Evolutionary conservation across 2,329 filamentous ascomycete species (phyloP).

Genomic region (Hypoxylon sp.): DNA sequence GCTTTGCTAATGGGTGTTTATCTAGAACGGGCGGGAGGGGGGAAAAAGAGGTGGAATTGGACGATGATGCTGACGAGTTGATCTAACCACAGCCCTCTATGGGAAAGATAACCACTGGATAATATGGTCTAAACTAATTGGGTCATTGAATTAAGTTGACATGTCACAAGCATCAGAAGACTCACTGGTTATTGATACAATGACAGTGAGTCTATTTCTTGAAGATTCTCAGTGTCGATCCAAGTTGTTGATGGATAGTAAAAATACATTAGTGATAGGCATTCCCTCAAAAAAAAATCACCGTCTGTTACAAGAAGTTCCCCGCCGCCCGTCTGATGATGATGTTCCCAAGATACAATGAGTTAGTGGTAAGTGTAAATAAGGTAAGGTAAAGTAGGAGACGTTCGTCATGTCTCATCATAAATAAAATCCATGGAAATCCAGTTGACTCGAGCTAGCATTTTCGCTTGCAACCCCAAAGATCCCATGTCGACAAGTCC

Average conservation of each 20-base stretch:
- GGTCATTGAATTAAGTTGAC: not conserved
- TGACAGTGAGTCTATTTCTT: constrained; percentile 30
- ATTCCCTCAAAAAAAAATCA: constrained; percentile 17
- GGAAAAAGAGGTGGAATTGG: too few species aligned
- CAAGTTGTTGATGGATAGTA: constrained; percentile 11
- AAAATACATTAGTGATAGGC: constrained; percentile 33
- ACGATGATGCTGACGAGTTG: too few species aligned
- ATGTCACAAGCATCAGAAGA: constrained; percentile 21
- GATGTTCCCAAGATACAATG: constrained; percentile 17
- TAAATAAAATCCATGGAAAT: constrained; percentile 22
- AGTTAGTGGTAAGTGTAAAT: constrained; percentile 3
- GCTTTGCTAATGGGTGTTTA: not conserved
- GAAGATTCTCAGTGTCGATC: constrained; percentile 28
- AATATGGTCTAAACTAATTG: not conserved
- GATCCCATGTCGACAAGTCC: constrained; percentile 7
- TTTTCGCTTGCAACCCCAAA: constrained; percentile 6
- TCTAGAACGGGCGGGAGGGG: not conserved
- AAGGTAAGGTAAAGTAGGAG: constrained; percentile 31
- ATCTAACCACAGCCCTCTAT: too few species aligned
- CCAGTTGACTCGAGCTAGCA: constrained; percentile 15
- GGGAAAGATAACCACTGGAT: not conserved
- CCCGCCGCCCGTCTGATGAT: constrained; percentile 16
- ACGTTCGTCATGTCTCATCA: constrained; percentile 37
- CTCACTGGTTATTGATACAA: constrained; percentile 31
- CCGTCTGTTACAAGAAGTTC: constrained; percentile 9